Base-by-base conservation (phyloP, 2,329 filamentous ascomycete species). In the Ophiosphaerella korrae region DNA sequence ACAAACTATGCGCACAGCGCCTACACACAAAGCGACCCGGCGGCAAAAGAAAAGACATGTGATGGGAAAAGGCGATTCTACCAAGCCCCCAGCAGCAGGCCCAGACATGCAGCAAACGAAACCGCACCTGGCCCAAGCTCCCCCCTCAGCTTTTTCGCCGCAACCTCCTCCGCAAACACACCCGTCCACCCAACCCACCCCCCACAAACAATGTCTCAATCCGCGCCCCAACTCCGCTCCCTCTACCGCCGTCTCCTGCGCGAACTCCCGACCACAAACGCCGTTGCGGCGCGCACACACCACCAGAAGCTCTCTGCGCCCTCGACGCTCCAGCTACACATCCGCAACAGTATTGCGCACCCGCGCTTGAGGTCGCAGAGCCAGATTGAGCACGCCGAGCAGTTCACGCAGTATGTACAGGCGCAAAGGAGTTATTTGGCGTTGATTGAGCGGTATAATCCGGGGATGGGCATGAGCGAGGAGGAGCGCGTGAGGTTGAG, bases 361-460 rank as follows among this genome's bases (percentile, higher is more conserved):
- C 21, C 41, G 11, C 43, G 51, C 6, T 4, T 52, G 1, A 55
- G 51, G 13, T 12, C 47, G 7, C 14, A 45, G 2, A 51, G 53
- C 46, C 71, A 67, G 59, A 66, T 58, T 23, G 68, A 76, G n/a
- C 75, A 90, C 60, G 88, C 85, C n/a, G 85, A 90, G 57, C 91
- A 97, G 74, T 85, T 91, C 60, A 75, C 92, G 23, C 82, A 85
- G 50, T 97, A 96, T 71, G 81, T 94, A 16, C 84, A 85, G 63
- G 88, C 92, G n/a, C 94, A 99, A 78, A 82, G 92, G 45, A 84
- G 84, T 70, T 97, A 97, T 73, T 83, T 85, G 23, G 87, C 85
- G 13, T 77, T 97, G 37, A 74, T 97, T 33, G 92, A 97, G 76
- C 83, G 92, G 63, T 97, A 99, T 76, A 97, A 97, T 74, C 92